Conservation (phyloP, 75 land plant genomes). For the Pinus tabuliformis region DNA sequence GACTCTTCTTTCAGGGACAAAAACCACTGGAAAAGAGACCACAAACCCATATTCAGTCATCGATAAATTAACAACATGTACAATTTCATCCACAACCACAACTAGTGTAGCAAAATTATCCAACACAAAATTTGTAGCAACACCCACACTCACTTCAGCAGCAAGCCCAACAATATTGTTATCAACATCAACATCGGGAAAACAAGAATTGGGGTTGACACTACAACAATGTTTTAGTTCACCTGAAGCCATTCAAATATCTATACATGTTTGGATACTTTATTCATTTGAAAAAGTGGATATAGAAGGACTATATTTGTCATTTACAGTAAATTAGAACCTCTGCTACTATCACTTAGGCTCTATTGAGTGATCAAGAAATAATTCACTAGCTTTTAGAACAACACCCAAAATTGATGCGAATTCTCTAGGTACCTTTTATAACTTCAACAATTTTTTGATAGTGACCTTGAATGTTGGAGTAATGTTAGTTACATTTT, state of each 20-base stretch:
- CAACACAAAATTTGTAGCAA: constrained; percentile 20
- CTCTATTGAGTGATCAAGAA: constrained; percentile 84
- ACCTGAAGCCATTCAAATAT: constrained; percentile 97
- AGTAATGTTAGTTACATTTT: too few relatives aligned
- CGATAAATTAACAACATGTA: neutral
- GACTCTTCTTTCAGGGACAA: constrained; percentile 23
- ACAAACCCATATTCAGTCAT: neutral
- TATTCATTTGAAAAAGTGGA: neutral
- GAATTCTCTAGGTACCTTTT: constrained; percentile 81
- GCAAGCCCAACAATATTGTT: constrained; percentile 30
- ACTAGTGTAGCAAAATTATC: constrained; percentile 15
- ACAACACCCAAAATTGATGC: constrained; percentile 94
- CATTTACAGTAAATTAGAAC: neutral
- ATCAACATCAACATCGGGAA: constrained; percentile 43
- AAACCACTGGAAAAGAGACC: constrained; percentile 11
- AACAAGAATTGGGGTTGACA: constrained; percentile 63
- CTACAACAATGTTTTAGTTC: constrained; percentile 81
- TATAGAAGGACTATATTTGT: neutral
- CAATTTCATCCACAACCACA: constrained; percentile 15
- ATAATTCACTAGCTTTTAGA: constrained; percentile 89
- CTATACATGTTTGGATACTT: neutral
- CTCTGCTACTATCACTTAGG: constrained; percentile 26
- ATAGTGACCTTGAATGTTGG: too few relatives aligned
- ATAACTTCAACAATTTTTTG: too few relatives aligned
- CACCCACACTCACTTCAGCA: constrained; percentile 36